These are phyloP conservation scores for Neonectria hederae DNA, from an alignment of 2,329 filamentous ascomycete genomes.

Conservation along the genomic window DNA sequence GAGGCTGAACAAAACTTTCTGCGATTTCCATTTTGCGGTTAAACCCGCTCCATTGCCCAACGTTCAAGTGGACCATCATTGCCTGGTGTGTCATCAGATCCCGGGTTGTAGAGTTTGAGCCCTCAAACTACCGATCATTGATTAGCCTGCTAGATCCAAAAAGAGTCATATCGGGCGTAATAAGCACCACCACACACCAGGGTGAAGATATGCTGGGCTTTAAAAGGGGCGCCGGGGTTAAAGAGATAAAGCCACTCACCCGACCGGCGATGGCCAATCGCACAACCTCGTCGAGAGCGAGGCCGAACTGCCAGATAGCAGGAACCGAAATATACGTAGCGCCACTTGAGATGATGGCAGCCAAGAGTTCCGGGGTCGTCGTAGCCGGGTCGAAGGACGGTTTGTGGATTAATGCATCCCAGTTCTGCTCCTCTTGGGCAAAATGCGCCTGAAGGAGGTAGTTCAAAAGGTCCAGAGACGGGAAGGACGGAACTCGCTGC, in stretches of 20 bases:
- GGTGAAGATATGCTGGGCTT: background rate
- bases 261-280: slow-evolving; percentile 24
- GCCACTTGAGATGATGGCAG: slow-evolving; percentile 36
- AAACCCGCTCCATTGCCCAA: slow-evolving; percentile 39
- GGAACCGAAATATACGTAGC: slow-evolving; percentile 32
- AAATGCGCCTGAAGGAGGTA: slow-evolving; percentile 35
- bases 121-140: slow-evolving; percentile 25
- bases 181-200: background rate
- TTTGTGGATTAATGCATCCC: slow-evolving; percentile 34
- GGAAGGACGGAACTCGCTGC: slow-evolving; percentile 36
- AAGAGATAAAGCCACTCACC: slow-evolving; percentile 24
- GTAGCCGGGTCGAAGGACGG: slow-evolving; percentile 30
- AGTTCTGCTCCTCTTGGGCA: slow-evolving; percentile 27
- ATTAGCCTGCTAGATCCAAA: background rate
- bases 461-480: slow-evolving; percentile 36
- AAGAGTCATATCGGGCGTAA: background rate
- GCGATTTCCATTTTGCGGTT: slow-evolving; percentile 32
- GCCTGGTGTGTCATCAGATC: slow-evolving; percentile 38
- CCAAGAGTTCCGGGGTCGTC: slow-evolving; percentile 31
- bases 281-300: slow-evolving; percentile 35
- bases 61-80: slow-evolving; percentile 36
- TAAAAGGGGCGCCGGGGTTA: background rate
- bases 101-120: slow-evolving; percentile 17
- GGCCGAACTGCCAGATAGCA: slow-evolving; percentile 38
- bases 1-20: slow-evolving; percentile 29